Conservation (phyloP, 78 protist genomes). For the Polysphondylium violaceum region DNA sequence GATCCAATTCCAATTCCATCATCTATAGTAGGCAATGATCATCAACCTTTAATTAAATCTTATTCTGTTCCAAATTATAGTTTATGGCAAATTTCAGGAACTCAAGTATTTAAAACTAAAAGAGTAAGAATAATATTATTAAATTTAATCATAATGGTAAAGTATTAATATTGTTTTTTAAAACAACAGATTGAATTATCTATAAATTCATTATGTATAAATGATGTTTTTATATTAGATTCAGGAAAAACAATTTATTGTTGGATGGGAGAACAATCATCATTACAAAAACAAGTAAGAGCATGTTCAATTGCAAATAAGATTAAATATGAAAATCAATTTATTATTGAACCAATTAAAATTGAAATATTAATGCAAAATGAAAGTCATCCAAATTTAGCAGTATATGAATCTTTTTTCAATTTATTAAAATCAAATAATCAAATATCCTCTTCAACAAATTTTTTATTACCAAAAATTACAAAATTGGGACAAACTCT, state of each 20-base stretch:
- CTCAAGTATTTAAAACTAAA: slow-evolving; percentile 53
- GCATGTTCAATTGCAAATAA: slow-evolving; percentile 42
- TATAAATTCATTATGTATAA: slow-evolving; percentile 25
- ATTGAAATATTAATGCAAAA: slow-evolving; percentile 38
- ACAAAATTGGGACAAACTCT: background rate
- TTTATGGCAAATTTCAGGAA: slow-evolving; percentile 48
- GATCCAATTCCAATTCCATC: background rate
- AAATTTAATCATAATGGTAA: background rate
- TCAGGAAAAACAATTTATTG: slow-evolving; percentile 41
- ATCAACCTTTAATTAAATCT: slow-evolving; percentile 18
- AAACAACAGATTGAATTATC: slow-evolving; percentile 14
- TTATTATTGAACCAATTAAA: slow-evolving; percentile 33
- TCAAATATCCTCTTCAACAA: background rate
- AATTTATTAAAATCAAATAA: background rate
- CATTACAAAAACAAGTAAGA: slow-evolving; percentile 66
- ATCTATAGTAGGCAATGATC: background rate
- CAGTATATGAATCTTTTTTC: slow-evolving; percentile 1
- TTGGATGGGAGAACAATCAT: slow-evolving; percentile 50
- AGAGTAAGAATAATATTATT: background rate
- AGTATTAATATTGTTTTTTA: background rate
- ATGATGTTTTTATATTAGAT: slow-evolving; percentile 72
- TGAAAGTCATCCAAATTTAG: background rate
- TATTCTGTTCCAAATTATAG: slow-evolving; percentile 21
- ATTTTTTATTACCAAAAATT: slow-evolving; percentile 15
- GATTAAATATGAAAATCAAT: slow-evolving; percentile 54